Evolutionary conservation across 2,329 filamentous ascomycete genomes (phyloP), one percentile per base, ranked within the genome.

Genomic region (Coniochaeta sp.): DNA sequence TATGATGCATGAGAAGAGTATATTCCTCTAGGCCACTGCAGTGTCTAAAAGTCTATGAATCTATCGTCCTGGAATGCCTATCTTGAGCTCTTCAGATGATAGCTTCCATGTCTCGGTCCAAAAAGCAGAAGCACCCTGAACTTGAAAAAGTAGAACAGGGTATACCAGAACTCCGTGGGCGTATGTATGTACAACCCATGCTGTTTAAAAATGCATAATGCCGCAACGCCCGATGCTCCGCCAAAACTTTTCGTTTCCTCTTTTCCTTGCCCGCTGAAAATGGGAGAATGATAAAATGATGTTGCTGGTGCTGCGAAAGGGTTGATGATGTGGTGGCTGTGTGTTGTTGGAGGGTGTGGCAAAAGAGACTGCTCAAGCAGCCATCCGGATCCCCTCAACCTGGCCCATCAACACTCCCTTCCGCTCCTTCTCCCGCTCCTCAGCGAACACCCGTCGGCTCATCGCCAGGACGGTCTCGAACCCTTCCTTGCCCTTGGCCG

Each of bases 381-480:
- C 47, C 47, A 52, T 52, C 24, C 31, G 54, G 11, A 56, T 56
- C 1, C 31, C 33, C 54, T 56, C 54, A 11, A 56, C 67, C 58
- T 69, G 67, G 19, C 65, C 65, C 60, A 70, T 68, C 38, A 75
- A 59, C 54, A 66, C 55, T 62, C 63, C 70, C 71, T 65, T 61
- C 58, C 67, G 66, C 68, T 83, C 80, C 63, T 84, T 81, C 72
- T 90, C 89, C 73, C 87, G 85, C 77, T 98, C 91, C 80, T 97
- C 91, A 60, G 90, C 89, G 70, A 97, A 98, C 0, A 93, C 93
- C 70, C 90, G 85, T 66, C 93, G 81, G 74, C 91, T 96, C 88
- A 96, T 96, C 72, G 91, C 90, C 34, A 99, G 82, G 9, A 99
- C 95, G 64, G 89, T 86, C 79, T 99, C 95, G 72, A 99, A 99